phyloP scores from a whole-genome alignment of 1,284 basidiomycete species.

The Cryptococcus sp. region DNA sequence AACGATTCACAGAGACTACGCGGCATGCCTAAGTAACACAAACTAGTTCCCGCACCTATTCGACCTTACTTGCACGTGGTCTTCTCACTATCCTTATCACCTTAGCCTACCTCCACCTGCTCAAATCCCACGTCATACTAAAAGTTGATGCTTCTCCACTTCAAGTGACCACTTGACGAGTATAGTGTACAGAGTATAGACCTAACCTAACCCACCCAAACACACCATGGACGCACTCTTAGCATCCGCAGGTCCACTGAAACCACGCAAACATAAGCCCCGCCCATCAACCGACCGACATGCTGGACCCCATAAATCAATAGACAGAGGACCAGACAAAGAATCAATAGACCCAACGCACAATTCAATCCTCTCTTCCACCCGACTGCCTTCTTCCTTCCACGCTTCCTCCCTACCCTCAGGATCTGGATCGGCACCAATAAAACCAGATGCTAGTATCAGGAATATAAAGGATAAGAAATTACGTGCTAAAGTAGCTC shows the following conservation, averaged over 20 bases:
- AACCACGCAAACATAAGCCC: conserved; percentile 27
- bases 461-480: conserved; percentile 64
- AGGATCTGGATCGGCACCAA: conserved; percentile 18
- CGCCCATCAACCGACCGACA: conserved; percentile 1
- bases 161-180: neutral
- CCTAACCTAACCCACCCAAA: neutral
- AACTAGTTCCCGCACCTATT: too few relatives aligned
- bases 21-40: too few relatives aligned
- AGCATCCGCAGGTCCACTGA: conserved; percentile 62
- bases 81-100: too few relatives aligned
- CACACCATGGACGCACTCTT: conserved; percentile 65
- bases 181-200: neutral
- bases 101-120: neutral
- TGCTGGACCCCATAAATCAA: conserved; percentile 30
- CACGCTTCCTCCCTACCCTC: conserved; percentile 31
- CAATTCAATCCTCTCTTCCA: conserved; percentile 54
- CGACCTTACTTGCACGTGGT: too few relatives aligned
- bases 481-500: conserved; percentile 63
- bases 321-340: conserved; percentile 34
- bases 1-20: too few relatives aligned
- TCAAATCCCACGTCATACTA: neutral
- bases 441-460: conserved; percentile 28
- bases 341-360: conserved; percentile 55
- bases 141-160: neutral
- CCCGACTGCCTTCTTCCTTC: conserved; percentile 37